Evolutionary conservation across 2,329 filamentous ascomycete species (phyloP), one percentile per base, ranked within the genome.

Genomic region (Hirsutella thompsonii): DNA sequence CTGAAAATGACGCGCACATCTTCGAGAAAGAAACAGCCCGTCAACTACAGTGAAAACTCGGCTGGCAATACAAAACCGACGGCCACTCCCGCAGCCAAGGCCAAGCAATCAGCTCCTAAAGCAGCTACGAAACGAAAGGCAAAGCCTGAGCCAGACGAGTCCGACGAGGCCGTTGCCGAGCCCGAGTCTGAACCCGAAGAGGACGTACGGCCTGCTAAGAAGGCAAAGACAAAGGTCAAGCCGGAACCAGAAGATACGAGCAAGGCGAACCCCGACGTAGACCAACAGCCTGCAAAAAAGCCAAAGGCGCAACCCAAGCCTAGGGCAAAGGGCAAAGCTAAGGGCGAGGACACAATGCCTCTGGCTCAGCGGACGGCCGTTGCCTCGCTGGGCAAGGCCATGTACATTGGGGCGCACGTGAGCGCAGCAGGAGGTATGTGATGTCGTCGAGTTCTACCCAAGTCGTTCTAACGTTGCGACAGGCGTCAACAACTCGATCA

Each of bases 381-480:
- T 23, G 50, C 61, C 11, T 76, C 78, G 1, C 67, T 90, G 46
- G 80, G 81, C 57, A 73, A 69, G 56, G 61, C 69, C 11, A 83
- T 95, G 73, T 81, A 84, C 53, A 81, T 98, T 42, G 92, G 92
- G 14, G 92, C 92, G 1, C 92, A 98, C 59, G 87, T 96, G 46
- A 92, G 83, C 60, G 80, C 76, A 47, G 88, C 92, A 21, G 90
- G 89, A 67, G 90, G 86, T 83, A 58, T 42, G 69, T 49, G 13
- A 26, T 9, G 21, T 16, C 26, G 13, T 14, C 11, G 5, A 16
- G 14, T 16, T 4, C 21, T 26, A 20, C 21, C 19, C 42, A 14
- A 20, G 8, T 16, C 5, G 21, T 19, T 35, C 11, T 23, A 8
- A 26, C 30, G 36, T 38, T 48, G 52, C 19, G 21, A 32, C 51